A percentile compares a stretch with the other conserved stretches of the same genome.
Conservation (phyloP, 192 early-diverging fungal species). For the Gonapodya prolifera region DNA sequence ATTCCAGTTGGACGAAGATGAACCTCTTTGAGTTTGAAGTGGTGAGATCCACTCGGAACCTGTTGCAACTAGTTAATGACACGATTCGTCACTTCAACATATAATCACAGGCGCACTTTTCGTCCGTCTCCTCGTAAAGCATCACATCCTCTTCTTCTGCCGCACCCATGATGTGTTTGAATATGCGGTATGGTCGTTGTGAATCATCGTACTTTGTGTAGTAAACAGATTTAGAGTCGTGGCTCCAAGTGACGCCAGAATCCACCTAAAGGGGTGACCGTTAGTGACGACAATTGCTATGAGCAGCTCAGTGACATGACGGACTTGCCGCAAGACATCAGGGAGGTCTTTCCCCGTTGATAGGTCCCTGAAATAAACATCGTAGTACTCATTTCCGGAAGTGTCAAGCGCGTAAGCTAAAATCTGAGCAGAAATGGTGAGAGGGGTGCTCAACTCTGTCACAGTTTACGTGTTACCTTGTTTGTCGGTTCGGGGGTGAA, state of each 20-base stretch:
- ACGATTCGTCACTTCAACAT: neutral
- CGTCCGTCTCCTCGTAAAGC: slow-evolving; percentile 25
- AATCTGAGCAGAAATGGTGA: neutral
- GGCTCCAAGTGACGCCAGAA: neutral
- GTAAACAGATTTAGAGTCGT: neutral
- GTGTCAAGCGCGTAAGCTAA: slow-evolving; percentile 30
- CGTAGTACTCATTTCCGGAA: slow-evolving; percentile 26
- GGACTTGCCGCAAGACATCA: neutral
- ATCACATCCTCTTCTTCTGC: slow-evolving; percentile 12
- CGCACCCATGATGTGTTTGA: slow-evolving; percentile 19
- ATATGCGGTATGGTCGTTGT: slow-evolving; percentile 5
- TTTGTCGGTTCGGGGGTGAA: slow-evolving; percentile 21
- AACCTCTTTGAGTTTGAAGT: slow-evolving; percentile 22
- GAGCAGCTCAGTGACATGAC: neutral
- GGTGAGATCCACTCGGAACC: slow-evolving; percentile 15
- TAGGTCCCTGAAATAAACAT: slow-evolving; percentile 27
- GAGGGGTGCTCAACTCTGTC: neutral
- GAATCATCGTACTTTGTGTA: neutral
- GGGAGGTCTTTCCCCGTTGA: slow-evolving; percentile 15
- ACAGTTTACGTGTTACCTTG: slow-evolving; percentile 5
- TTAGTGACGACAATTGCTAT: too few species aligned
- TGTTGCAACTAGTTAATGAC: neutral
- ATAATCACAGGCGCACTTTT: slow-evolving; percentile 10
- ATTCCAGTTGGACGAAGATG: slow-evolving; percentile 14
- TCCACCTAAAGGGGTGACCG: neutral